phyloP scores from a whole-genome alignment of 106 monocot species.

The Cymbidium sinense region DNA sequence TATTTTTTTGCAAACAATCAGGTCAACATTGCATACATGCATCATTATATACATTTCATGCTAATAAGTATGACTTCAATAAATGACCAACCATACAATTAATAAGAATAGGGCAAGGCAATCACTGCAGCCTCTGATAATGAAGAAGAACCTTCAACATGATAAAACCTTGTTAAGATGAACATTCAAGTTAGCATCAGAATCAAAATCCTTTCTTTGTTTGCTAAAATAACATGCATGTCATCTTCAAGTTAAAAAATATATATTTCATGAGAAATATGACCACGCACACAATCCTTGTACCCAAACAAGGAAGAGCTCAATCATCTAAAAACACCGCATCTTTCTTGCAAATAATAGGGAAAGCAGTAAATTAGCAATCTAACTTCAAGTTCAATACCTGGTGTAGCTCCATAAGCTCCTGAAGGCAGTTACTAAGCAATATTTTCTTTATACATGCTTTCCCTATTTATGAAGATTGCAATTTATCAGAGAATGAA shows the following conservation, averaged over 20 bases:
- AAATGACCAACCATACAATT: neutral
- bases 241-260: neutral
- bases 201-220: neutral
- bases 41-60: slow-evolving; percentile 1
- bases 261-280: neutral
- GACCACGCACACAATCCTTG: neutral
- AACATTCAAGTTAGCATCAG: neutral
- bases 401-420: slow-evolving; percentile 99
- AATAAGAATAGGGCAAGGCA: neutral
- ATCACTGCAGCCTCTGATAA: too few species aligned
- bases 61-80: neutral
- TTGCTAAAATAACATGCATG: neutral
- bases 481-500: neutral
- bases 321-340: neutral
- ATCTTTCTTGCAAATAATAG: neutral
- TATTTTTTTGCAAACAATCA: neutral
- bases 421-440: slow-evolving; percentile 97
- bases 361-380: neutral
- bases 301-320: neutral
- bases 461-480: slow-evolving; percentile 47
- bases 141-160: neutral
- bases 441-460: slow-evolving; percentile 98
- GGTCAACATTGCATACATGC: neutral
- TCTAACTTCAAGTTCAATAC: slow-evolving; percentile 20
- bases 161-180: neutral